phyloP scores from a whole-genome alignment of 2,329 filamentous ascomycete genomes.

The Neofusicoccum cordaticola region DNA sequence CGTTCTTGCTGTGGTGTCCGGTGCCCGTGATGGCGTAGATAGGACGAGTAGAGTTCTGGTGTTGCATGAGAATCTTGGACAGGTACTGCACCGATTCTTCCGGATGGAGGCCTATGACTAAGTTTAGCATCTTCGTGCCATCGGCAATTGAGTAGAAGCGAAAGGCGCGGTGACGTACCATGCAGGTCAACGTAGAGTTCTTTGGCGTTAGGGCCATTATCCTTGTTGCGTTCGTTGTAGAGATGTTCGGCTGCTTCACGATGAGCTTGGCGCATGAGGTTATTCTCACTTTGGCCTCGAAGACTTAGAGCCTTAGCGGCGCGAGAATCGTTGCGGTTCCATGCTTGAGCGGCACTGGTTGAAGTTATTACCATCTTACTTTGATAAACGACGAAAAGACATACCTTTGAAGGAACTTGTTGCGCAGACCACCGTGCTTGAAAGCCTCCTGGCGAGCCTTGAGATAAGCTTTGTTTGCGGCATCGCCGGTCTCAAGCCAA shows the following conservation, averaged over 20 bases:
- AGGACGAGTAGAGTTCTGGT: constrained; percentile 67
- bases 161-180: constrained; percentile 41
- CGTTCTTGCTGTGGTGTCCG: constrained; percentile 96
- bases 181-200: constrained; percentile 96
- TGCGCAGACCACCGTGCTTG: constrained; percentile 91
- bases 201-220: constrained; percentile 50
- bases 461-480: constrained; percentile 88
- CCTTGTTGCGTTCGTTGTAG: constrained; percentile 89
- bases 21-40: constrained; percentile 97
- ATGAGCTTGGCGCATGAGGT: constrained; percentile 94
- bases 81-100: constrained; percentile 96
- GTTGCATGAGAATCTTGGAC: constrained; percentile 81
- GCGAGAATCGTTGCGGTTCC: constrained; percentile 96
- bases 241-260: constrained; percentile 87
- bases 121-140: not conserved
- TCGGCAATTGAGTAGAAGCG: not conserved
- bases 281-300: constrained; percentile 93
- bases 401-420: constrained; percentile 94
- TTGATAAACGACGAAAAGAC: constrained; percentile 17
- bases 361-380: not conserved
- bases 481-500: constrained; percentile 91
- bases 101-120: constrained; percentile 71
- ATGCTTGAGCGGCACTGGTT: constrained; percentile 85
- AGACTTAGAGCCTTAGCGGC: constrained; percentile 93
- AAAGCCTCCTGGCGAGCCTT: constrained; percentile 95